Conservation (phyloP, 23 red algal genomes). For the Gracilaria vermiculophylla region DNA sequence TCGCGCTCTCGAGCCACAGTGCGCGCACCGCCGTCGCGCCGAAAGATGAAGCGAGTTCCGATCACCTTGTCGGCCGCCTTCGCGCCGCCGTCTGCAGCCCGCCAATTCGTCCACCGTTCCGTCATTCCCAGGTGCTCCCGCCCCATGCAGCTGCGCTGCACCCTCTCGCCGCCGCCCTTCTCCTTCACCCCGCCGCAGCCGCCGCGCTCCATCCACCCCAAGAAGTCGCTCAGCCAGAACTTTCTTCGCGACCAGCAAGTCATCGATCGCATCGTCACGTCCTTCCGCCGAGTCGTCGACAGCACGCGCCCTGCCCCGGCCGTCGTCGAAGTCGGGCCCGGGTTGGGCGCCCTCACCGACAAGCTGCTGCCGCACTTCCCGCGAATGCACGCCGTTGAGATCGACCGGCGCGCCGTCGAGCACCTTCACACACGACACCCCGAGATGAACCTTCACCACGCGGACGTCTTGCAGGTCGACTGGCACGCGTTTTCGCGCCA, state of each 20-base stretch:
- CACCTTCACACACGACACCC: slow-evolving; percentile 39
- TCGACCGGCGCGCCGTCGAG: slow-evolving; percentile 77
- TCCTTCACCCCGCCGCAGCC: neutral
- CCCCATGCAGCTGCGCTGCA: no score
- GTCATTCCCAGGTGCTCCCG: no score
- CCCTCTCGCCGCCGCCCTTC: neutral
- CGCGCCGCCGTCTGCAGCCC: no score
- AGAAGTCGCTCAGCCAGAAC: slow-evolving; percentile 87
- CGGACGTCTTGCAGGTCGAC: slow-evolving; percentile 67
- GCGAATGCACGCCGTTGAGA: slow-evolving; percentile 70
- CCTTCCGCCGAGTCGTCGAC: slow-evolving; percentile 26
- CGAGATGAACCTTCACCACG: slow-evolving; percentile 35
- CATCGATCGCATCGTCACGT: slow-evolving; percentile 43
- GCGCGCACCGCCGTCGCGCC: neutral
- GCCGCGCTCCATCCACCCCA: slow-evolving; percentile 50
- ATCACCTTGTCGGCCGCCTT: no score
- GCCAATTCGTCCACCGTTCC: no score
- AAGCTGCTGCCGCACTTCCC: slow-evolving; percentile 48
- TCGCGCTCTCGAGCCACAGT: neutral
- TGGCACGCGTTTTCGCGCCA: neutral
- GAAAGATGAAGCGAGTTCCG: no score
- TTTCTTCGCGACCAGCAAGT: slow-evolving; percentile 72
- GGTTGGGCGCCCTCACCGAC: slow-evolving; percentile 69
- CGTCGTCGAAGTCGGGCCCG: slow-evolving; percentile 83
- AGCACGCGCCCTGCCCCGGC: neutral